These are phyloP conservation scores for Populus hybrid DNA, from an alignment of 441 rosid species.

Conservation along the genomic window DNA sequence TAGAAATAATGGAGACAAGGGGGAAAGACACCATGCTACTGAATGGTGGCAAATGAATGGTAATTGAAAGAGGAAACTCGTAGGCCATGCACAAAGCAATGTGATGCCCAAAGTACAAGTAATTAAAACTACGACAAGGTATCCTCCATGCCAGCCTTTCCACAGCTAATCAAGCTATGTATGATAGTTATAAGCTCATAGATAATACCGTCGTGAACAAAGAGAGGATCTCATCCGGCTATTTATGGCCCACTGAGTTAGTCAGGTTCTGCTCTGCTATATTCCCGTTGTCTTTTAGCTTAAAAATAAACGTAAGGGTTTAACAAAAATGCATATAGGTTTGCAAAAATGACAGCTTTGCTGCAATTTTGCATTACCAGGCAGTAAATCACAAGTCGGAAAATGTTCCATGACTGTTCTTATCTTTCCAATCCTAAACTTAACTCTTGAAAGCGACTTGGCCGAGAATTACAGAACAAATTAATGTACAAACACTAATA, in stretches of 20 bases:
- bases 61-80: neutral
- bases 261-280: neutral
- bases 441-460: neutral
- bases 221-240: neutral
- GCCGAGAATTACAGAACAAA: neutral
- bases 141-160: neutral
- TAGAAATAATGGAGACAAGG: neutral
- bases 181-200: neutral
- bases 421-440: neutral
- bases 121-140: neutral
- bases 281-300: neutral
- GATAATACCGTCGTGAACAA: neutral
- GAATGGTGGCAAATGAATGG: neutral
- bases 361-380: too few species aligned
- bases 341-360: too few species aligned
- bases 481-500: neutral
- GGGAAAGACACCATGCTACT: neutral
- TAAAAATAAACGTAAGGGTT: neutral
- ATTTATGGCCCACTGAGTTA: too few species aligned
- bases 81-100: neutral
- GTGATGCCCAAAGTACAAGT: neutral
- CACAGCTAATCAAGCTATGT: neutral
- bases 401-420: neutral
- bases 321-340: too few species aligned
- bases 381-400: neutral